Percentiles rank a stretch among this genome's conserved stretches.
These are phyloP conservation scores for Kodamaea ohmeri DNA, from an alignment of 1,139 yeast genomes.

Conservation along the genomic window DNA sequence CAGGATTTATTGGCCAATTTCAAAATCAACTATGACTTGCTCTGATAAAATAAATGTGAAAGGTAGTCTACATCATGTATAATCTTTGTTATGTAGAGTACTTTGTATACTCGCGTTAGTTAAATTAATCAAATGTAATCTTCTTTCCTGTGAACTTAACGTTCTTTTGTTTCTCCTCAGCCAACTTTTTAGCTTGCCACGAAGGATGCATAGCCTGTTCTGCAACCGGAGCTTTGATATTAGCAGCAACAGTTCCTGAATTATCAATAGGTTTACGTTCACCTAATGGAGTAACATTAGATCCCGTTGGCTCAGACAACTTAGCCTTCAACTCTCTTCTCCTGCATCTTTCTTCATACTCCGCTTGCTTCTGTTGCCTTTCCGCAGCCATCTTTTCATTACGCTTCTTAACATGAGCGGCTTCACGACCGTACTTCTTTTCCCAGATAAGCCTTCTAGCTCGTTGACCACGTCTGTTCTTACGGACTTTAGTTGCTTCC, in stretches of 20 bases:
- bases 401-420: slow-evolving; percentile 78
- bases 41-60: slow-evolving; percentile 11
- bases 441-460: slow-evolving; percentile 98
- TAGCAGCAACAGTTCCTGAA: slow-evolving; percentile 5
- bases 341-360: slow-evolving; percentile 70
- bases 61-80: slow-evolving; percentile 1
- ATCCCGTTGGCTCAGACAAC: slow-evolving; percentile 24
- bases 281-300: slow-evolving; percentile 37
- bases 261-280: slow-evolving; percentile 23
- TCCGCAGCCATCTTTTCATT: slow-evolving; percentile 51
- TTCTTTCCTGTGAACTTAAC: slow-evolving; percentile 82
- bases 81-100: too few relatives aligned
- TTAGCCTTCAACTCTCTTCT: slow-evolving; percentile 59
- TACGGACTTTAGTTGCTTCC: slow-evolving; percentile 52
- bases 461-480: slow-evolving; percentile 93
- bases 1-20: slow-evolving; percentile 28
- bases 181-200: slow-evolving; percentile 83
- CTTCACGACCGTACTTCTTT: slow-evolving; percentile 74
- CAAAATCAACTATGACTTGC: slow-evolving; percentile 25
- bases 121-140: slow-evolving; percentile 55
- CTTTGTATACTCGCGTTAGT: not conserved
- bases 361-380: slow-evolving; percentile 56
- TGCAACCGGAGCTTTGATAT: slow-evolving; percentile 11
- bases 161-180: slow-evolving; percentile 63
- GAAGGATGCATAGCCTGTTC: slow-evolving; percentile 72